Conservation (phyloP, 306 rosid species). For the Dryas alaskensis region DNA sequence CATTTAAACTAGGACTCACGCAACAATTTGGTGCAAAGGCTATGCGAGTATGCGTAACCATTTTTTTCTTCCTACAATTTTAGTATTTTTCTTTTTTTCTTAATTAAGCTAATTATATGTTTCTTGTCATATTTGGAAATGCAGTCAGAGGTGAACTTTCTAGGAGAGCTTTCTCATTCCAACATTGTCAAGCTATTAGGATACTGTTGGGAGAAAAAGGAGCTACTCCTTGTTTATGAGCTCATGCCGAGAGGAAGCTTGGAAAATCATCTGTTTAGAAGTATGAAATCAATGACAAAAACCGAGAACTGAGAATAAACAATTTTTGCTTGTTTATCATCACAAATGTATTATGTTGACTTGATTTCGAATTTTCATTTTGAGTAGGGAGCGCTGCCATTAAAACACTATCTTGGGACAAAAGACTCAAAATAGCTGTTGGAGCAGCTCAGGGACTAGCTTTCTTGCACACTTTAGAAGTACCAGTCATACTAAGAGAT, state of each 20-base stretch:
- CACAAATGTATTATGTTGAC: slow-evolving; percentile 10
- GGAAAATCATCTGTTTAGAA: slow-evolving; percentile 88
- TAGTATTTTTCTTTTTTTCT: neutral
- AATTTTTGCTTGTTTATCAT: neutral
- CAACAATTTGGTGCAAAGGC: neutral
- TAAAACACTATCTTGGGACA: slow-evolving; percentile 67
- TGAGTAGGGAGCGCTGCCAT: slow-evolving; percentile 47
- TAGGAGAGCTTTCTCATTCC: slow-evolving; percentile 80
- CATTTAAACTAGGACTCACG: no score
- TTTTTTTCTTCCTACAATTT: neutral
- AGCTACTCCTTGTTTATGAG: slow-evolving; percentile 89
- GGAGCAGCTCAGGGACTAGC: slow-evolving; percentile 92
- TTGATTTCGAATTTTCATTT: neutral
- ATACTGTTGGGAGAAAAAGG: slow-evolving; percentile 60
- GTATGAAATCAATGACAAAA: slow-evolving; percentile 39
- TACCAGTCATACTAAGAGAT: slow-evolving; percentile 77
- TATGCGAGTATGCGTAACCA: neutral
- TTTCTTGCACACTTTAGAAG: slow-evolving; percentile 68
- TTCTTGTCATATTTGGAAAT: slow-evolving; percentile 22
- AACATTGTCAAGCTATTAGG: slow-evolving; percentile 81
- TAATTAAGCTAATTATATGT: neutral
- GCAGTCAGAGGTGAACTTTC: slow-evolving; percentile 80
- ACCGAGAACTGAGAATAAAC: neutral
- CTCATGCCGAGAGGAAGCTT: slow-evolving; percentile 83
- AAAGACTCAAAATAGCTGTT: slow-evolving; percentile 63